Evolutionary conservation across 1,139 yeast species (phyloP), one percentile per base, ranked within the genome.

Genomic region (Meyerozyma elateridarum): DNA sequence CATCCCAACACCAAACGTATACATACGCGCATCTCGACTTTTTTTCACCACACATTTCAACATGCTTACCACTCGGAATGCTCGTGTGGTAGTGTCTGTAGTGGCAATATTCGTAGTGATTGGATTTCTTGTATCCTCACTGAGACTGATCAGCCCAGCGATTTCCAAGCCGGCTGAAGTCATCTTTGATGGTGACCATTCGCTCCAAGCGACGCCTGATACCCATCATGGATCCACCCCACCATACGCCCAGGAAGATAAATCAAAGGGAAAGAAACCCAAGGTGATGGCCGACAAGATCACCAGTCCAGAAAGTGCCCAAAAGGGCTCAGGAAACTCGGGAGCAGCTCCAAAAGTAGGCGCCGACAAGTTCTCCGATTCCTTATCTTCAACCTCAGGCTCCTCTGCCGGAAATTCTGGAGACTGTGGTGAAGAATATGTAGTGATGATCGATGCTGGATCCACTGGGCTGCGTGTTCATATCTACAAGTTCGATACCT

Each of bases 381-480:
- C 9, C 20, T 20, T 12, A 20, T 15, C 16, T 3, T 18, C 29
- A 4, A 21, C 16, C 11, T 11, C 36, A 15, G 26, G 24, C 14
- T 22, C 32, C 15, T 21, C 32, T 4, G 22, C 37, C 4, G 38
- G 33, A 20, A n/a, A n/a, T n/a, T 39, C 39, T 11, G 36, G 39
- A 11, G 63, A 71, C 42, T 50, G 54, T 29, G 55, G 60, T 31
- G 54, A 52, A 15, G 63, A 63, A 29, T 69, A 50, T 41, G 96
- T 89, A 22, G 75, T 91, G 18, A 87, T 91, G 95, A 69, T 91
- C 33, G 98, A 91, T 61, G 98, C 97, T 3, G 98, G 98, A 9
- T 87, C 96, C 3, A 83, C 95, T 6, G 98, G 98, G 20, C 88
- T 96, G 16, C 79, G 98, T 56, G 85, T 91, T 22, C 98, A 91